Base-by-base conservation (phyloP, 1,284 basidiomycete genomes). In the Irpex sp. region DNA sequence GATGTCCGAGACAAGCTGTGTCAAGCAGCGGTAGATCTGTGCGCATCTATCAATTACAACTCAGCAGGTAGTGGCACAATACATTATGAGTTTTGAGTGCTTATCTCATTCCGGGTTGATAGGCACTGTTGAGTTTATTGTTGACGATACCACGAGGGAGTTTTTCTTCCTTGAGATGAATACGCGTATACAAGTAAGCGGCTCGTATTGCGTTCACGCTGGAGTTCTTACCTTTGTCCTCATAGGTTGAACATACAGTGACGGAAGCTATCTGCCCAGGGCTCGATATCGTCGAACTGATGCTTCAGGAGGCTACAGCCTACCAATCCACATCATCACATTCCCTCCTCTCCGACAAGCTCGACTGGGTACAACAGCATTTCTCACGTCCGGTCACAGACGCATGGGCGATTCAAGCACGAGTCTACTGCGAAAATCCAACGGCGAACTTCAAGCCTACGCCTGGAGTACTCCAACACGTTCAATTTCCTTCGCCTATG, bases 151-250 rank as follows among this genome's bases (percentile, higher is more conserved):
- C 0, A 80, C 78, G 0, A 78, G 77, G 0, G 69, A 77, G 8
- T 89, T 87, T 72, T 90, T 81, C 75, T 91, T 91, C 67, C 77
- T 91, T 18, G 89, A 91, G 70, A 85, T 90, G 82, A 91, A 91
- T 64, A 85, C 87, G 0, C 79, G 87, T 5, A 80, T 90, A 59
- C 87, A 88, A 73, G 82, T 80, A 64, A 59, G 72, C 5, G 16
- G 16, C 58, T n/a, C 19, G 58, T 33, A 37, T 28, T 33, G 23
- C 28, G 0, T 42, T 21, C 10, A 12, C 12, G 12, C 23, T 23
- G 2, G 18, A 28, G 35, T 33, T 2, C 6, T 2, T 2, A 10
- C 7, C 23, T 23, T 33, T 47, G 28, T 18, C n/a, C 19, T 9
- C 4, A 3, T 58, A 85, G 79, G 88, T 90, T n/a, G 89, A 90